Evolutionary conservation across 140 eudicot species (phyloP).

Genomic region (Erigeron philadelphicus): DNA sequence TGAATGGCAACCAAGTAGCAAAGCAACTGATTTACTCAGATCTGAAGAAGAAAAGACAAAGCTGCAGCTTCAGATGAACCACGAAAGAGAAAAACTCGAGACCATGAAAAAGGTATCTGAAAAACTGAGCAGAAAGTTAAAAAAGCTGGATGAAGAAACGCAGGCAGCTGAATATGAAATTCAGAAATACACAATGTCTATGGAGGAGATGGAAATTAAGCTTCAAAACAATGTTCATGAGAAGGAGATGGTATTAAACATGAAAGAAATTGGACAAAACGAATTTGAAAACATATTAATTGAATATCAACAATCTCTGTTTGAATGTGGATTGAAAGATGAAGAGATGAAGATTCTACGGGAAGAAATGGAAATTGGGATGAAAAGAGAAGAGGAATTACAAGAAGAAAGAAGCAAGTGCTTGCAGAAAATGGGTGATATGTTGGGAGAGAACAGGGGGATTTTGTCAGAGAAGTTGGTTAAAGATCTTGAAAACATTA

Average conservation of each 20-base stretch:
- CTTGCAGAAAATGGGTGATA: constrained; percentile 35
- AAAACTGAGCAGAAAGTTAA: constrained; percentile 31
- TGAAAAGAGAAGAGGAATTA: constrained; percentile 32
- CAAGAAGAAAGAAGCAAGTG: constrained; percentile 38
- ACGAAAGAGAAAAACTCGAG: constrained; percentile 43
- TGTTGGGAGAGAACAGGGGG: constrained; percentile 31
- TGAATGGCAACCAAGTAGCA: constrained; percentile 43
- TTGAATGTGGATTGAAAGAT: constrained; percentile 43
- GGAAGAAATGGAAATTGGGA: constrained; percentile 47
- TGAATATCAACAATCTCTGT: constrained; percentile 45
- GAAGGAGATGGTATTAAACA: constrained; percentile 45
- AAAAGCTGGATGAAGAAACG: constrained; percentile 36
- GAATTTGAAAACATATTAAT: constrained; percentile 45
- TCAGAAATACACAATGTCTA: constrained; percentile 31
- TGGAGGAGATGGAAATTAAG: constrained; percentile 52
- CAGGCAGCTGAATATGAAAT: constrained; percentile 37
- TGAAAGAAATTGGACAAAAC: constrained; percentile 48
- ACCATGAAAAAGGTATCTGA: constrained; percentile 38
- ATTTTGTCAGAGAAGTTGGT: constrained; percentile 49
- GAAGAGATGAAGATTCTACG: constrained; percentile 54
- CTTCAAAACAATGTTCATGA: constrained; percentile 49
- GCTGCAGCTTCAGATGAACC: constrained; percentile 58
- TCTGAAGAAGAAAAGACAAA: constrained; percentile 81
- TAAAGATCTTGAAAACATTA: constrained; percentile 49
- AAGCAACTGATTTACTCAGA: constrained; percentile 78